phyloP scores from a whole-genome alignment of 495 filamentous ascomycete species.

The Neurospora sp. region DNA sequence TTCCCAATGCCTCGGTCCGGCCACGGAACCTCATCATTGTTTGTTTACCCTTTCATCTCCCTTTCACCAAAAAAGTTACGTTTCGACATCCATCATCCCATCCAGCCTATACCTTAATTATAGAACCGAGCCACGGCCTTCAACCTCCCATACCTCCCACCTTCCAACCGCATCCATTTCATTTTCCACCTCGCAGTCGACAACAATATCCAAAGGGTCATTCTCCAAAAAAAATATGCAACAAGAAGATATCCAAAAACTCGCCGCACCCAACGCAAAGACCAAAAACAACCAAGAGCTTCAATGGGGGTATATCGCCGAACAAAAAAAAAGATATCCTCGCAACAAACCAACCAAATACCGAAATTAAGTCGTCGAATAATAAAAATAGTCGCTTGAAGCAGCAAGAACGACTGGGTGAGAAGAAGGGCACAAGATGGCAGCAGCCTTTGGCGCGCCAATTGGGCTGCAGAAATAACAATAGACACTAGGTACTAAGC shows the following conservation, averaged over 20 bases:
- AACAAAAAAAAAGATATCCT: slow-evolving; percentile 2
- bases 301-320: slow-evolving; percentile 11
- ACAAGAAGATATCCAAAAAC: slow-evolving; percentile 1
- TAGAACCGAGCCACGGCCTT: background rate
- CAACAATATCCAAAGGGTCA: background rate
- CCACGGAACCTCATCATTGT: background rate
- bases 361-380: background rate
- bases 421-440: background rate
- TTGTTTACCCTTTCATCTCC: background rate
- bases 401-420: background rate
- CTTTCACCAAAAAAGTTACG: background rate
- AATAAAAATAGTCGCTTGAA: background rate
- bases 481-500: background rate
- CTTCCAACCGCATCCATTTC: background rate
- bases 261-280: background rate
- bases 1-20: background rate
- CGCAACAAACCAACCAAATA: background rate
- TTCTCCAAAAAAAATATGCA: background rate
- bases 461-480: background rate
- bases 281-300: background rate
- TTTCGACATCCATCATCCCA: background rate
- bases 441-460: background rate
- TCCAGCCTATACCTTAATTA: background rate
- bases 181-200: background rate
- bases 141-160: background rate